Evolutionary conservation across 805 yeast species (phyloP), one percentile per base, ranked within the genome.

Genomic region (Yarrowia sp.): DNA sequence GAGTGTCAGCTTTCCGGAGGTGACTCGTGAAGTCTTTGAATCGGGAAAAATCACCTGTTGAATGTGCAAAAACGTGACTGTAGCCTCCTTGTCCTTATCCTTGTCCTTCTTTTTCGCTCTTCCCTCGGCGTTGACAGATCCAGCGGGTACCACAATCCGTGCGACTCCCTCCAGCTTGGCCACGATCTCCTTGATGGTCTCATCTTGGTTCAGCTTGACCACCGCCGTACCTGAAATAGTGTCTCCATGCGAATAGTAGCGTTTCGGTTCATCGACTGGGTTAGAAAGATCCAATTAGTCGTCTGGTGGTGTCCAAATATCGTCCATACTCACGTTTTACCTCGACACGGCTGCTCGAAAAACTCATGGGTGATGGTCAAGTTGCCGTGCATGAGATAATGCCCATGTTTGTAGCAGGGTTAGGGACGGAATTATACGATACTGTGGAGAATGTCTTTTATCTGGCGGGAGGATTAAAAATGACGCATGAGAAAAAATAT

Each of bases 31-130:
- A 18, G 70, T 65, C 10, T 73, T 73, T 6, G 63, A 51, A 7
- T 79, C 77, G 0, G 80, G 80, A 66, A 78, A 78, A 32, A 77
- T 71, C 18, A 72, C 73, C 44, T 65, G 60, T 17, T 69, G 66
- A 31, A 69, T 63, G 65, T 74, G 71, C 47, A 78, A 66, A 10
- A 78, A 66, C 11, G 66, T 69, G 64, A 60, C 64, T 13, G 66
- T 67, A 32, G 66, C 60, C 14, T 61, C 64, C 66, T 55, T 53
- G 39, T 17, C 65, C 64, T 69, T 74, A 41, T 65, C 63, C 38
- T 62, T 72, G 42, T 50, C 65, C 42, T 69, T 71, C 15, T 65
- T 55, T 61, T 67, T 67, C 51, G 66, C 65, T 36, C 67, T 70
- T 39, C 72, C 70, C 33, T 64, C 67, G 47, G 66, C 73, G 47